These are phyloP conservation scores for Mycena albidolilacea DNA, from an alignment of 768 basidiomycete species.

Conservation along the genomic window DNA sequence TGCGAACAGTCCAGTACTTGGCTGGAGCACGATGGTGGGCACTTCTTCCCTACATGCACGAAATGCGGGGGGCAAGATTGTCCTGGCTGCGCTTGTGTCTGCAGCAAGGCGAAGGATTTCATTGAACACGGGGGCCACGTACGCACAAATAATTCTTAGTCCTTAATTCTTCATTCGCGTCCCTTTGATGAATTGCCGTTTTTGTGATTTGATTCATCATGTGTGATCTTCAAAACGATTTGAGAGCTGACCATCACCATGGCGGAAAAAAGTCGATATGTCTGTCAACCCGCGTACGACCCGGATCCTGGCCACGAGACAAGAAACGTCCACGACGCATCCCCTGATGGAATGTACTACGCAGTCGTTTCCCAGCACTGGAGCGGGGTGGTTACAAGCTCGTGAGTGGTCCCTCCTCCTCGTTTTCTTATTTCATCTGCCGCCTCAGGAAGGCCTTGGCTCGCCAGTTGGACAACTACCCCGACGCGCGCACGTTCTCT, in stretches of 20 bases:
- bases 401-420: background rate
- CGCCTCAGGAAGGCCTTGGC: background rate
- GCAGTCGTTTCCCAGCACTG: background rate
- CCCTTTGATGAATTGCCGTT: background rate
- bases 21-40: background rate
- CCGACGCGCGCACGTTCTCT: background rate
- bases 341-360: background rate
- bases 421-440: background rate
- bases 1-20: background rate
- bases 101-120: background rate
- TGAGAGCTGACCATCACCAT: too few relatives aligned
- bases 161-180: background rate
- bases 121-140: background rate
- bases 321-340: background rate
- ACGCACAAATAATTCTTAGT: background rate
- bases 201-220: too few relatives aligned
- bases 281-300: background rate
- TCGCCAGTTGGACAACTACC: background rate
- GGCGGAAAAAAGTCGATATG: background rate
- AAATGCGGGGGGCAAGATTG: background rate
- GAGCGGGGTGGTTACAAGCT: background rate
- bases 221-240: too few relatives aligned
- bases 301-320: slow-evolving; percentile 5
- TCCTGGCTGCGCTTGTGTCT: slow-evolving; percentile 1
- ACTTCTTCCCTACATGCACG: slow-evolving; percentile 6